Conservation (phyloP, 495 filamentous ascomycete species). For the Neurospora sp. region DNA sequence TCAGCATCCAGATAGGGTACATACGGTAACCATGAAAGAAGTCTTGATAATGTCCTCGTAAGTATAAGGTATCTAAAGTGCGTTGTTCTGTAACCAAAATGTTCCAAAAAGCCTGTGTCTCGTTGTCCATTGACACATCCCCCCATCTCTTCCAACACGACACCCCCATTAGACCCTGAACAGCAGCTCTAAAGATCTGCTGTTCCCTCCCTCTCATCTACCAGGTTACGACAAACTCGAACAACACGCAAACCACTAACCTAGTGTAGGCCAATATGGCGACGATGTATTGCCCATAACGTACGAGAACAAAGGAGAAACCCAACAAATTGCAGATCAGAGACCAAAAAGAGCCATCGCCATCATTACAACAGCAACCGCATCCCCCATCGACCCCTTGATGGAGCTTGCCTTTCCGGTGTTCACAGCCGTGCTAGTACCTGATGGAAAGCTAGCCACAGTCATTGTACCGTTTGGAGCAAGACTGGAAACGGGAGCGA, state of each 20-base stretch:
- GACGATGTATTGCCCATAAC: background rate
- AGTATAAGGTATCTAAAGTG: background rate
- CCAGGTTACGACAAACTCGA: background rate
- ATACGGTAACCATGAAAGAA: background rate
- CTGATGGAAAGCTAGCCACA: background rate
- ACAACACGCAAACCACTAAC: background rate
- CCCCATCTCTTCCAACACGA: background rate
- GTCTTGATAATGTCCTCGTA: background rate
- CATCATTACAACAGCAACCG: constrained; percentile 19
- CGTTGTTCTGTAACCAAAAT: background rate
- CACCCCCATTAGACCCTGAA: background rate
- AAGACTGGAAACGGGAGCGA: background rate
- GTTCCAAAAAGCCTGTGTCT: background rate
- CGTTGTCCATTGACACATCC: background rate
- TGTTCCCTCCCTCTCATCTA: background rate
- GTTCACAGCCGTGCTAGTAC: background rate
- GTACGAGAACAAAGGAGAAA: background rate
- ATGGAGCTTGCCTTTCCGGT: background rate
- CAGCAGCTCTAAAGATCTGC: background rate
- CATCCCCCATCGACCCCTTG: constrained; percentile 16
- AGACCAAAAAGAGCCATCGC: constrained; percentile 7
- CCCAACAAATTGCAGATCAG: background rate
- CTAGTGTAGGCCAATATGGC: background rate
- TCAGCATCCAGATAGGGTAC: background rate
- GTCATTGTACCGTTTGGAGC: background rate